These are phyloP conservation scores for Glonium stellatum DNA, from an alignment of 495 filamentous ascomycete species.

Conservation along the genomic window DNA sequence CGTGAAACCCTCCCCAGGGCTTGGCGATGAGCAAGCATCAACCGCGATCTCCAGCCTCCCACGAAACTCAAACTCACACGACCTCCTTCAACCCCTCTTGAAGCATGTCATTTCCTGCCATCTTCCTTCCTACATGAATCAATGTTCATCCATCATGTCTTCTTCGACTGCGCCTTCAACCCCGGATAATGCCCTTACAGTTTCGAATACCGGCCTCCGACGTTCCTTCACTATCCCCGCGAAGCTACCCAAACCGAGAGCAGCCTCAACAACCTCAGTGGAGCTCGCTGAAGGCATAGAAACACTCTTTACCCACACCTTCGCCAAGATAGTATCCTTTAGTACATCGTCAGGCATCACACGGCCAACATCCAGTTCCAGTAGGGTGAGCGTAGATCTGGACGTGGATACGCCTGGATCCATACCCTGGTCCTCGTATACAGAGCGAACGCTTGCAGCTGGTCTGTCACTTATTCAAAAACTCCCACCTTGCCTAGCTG, in stretches of 20 bases:
- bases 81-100: background rate
- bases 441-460: constrained; percentile 75
- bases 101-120: background rate
- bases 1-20: background rate
- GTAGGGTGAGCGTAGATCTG: constrained; percentile 15
- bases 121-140: constrained; percentile 2
- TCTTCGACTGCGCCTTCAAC: constrained; percentile 14
- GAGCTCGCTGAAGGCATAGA: constrained; percentile 46
- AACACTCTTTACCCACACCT: constrained; percentile 52
- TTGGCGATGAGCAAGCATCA: background rate
- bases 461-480: constrained; percentile 41
- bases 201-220: constrained; percentile 10
- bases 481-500: background rate
- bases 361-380: constrained; percentile 23
- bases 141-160: constrained; percentile 17
- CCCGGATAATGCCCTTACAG: constrained; percentile 14
- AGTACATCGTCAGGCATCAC: constrained; percentile 14
- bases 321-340: constrained; percentile 43
- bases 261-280: constrained; percentile 8
- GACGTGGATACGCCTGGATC: constrained; percentile 38
- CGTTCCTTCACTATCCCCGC: constrained; percentile 49
- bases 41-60: background rate
- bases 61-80: background rate
- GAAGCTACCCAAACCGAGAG: constrained; percentile 33
- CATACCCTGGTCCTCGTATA: constrained; percentile 64